Conservation (phyloP, 805 yeast genomes). For the Groenewaldozyma salmanticensis region DNA sequence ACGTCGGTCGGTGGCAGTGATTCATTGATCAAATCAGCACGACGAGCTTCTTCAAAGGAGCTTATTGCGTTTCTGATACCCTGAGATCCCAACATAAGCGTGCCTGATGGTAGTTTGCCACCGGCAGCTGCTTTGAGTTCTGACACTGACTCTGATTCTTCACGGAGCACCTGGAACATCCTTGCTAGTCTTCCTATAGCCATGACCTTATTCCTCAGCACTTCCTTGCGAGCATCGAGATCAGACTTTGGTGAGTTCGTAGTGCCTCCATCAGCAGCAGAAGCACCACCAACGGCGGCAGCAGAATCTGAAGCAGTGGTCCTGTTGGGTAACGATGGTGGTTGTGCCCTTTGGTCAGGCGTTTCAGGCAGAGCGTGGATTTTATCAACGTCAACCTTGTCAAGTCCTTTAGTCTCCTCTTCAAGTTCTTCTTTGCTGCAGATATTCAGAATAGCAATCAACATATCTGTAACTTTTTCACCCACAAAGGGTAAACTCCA, state of each 20-base stretch:
- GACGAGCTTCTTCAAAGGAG: slow-evolving; percentile 74
- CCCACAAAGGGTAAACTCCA: slow-evolving; percentile 98
- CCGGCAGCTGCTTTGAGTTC: slow-evolving; percentile 65
- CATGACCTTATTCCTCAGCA: slow-evolving; percentile 74
- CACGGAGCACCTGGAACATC: slow-evolving; percentile 80
- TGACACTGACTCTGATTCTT: slow-evolving; percentile 78
- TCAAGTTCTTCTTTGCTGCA: slow-evolving; percentile 93
- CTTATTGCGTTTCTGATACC: slow-evolving; percentile 61
- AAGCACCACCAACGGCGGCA: slow-evolving; percentile 7
- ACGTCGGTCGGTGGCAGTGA: slow-evolving; percentile 74
- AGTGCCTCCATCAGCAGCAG: slow-evolving; percentile 4
- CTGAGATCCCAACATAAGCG: slow-evolving; percentile 72
- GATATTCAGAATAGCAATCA: slow-evolving; percentile 78
- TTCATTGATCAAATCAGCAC: slow-evolving; percentile 75
- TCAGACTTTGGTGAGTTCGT: slow-evolving; percentile 1
- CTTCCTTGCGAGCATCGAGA: slow-evolving; percentile 28
- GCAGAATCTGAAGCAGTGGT: slow-evolving; percentile 1
- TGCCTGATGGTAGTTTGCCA: slow-evolving; percentile 79
- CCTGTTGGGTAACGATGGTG: not conserved
- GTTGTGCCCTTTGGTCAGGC: too few species aligned
- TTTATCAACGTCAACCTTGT: not conserved
- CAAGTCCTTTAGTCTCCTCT: slow-evolving; percentile 33
- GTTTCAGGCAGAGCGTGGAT: not conserved
- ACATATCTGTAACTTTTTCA: slow-evolving; percentile 89
- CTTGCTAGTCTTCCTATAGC: slow-evolving; percentile 96